These are phyloP conservation scores for Xylaria longipes DNA, from an alignment of 495 filamentous ascomycete genomes.

Conservation along the genomic window DNA sequence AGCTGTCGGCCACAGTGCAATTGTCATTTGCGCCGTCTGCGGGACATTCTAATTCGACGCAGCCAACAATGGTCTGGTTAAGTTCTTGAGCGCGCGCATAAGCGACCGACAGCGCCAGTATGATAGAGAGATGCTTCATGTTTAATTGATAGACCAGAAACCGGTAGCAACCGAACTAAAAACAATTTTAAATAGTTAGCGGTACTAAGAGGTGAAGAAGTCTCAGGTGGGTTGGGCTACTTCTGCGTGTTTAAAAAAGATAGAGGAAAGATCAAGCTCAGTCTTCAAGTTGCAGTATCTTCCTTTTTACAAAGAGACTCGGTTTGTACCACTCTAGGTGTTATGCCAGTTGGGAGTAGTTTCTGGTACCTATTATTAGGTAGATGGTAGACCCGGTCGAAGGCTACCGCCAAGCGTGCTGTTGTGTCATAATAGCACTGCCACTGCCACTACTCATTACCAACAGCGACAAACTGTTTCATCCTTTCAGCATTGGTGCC, in stretches of 20 bases:
- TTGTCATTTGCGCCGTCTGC: conserved; percentile 27
- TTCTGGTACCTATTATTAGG: too few species aligned
- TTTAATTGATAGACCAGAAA: neutral
- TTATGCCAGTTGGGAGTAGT: neutral
- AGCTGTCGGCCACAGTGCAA: conserved; percentile 33
- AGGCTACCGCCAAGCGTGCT: neutral
- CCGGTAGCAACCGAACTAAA: neutral
- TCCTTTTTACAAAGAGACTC: neutral
- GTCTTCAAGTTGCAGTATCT: neutral
- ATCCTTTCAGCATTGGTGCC: neutral
- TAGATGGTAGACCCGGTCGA: too few species aligned
- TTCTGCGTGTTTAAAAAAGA: neutral
- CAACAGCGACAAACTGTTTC: neutral
- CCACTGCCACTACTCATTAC: neutral
- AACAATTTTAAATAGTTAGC: neutral
- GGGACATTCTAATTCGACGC: conserved; percentile 34
- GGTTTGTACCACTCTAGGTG: neutral
- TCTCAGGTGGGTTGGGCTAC: neutral
- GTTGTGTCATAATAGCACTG: neutral
- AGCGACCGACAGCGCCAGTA: conserved; percentile 15
- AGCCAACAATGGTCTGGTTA: conserved; percentile 35
- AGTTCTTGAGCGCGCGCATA: conserved; percentile 30
- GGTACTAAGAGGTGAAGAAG: neutral
- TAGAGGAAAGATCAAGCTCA: neutral
- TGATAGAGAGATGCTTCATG: neutral